These are phyloP conservation scores for Plasmodium cynomolgi DNA, from an alignment of 169 alveolate genomes.

Conservation along the genomic window DNA sequence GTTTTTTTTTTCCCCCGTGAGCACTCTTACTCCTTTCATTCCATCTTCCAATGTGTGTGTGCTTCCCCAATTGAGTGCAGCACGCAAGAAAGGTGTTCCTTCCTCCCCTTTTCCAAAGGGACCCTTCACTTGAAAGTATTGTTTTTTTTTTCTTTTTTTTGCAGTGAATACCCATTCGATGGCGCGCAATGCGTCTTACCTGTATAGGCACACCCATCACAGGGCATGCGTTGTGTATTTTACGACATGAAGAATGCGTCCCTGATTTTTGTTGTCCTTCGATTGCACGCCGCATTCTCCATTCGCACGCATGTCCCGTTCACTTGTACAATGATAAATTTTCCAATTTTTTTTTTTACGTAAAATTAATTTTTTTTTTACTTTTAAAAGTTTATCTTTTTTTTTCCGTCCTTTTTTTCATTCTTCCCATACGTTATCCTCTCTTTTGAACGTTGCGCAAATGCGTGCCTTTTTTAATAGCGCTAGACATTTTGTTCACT, in stretches of 20 bases:
- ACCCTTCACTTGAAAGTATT: background rate
- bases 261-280: background rate
- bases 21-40: background rate
- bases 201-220: background rate
- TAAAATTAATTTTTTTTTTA: background rate
- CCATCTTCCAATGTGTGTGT: background rate
- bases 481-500: background rate
- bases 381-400: background rate
- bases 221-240: background rate
- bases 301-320: background rate
- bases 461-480: background rate
- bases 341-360: background rate
- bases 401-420: background rate
- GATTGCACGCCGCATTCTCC: background rate
- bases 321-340: background rate
- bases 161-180: background rate
- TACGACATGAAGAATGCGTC: background rate
- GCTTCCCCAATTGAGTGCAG: background rate
- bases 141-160: background rate
- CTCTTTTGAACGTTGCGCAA: background rate
- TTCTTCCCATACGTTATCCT: background rate
- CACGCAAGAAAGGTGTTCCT: background rate
- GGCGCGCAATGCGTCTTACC: background rate
- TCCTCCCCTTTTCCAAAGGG: background rate
- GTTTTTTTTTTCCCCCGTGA: background rate